A percentile compares a stretch with the other conserved stretches of the same genome.
phyloP scores from a whole-genome alignment of 1,284 basidiomycete genomes.

The Apiotrichum siamense region DNA sequence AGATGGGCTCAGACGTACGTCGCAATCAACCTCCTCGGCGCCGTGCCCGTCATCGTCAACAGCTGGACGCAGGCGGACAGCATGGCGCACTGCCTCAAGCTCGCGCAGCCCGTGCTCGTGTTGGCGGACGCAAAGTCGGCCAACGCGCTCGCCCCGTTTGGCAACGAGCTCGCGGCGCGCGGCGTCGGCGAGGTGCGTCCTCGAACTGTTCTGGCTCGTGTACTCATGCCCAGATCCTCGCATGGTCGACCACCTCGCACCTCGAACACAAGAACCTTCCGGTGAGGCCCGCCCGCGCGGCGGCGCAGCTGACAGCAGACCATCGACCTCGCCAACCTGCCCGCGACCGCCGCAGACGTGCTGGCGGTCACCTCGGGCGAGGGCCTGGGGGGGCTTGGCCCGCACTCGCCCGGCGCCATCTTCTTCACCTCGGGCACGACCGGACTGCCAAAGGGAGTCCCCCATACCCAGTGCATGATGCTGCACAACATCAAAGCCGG shows the following conservation, averaged over 20 bases:
- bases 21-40: conserved; percentile 37
- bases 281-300: neutral
- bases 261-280: neutral
- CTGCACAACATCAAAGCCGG: conserved; percentile 25
- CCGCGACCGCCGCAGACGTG: neutral
- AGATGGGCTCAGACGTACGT: conserved; percentile 31
- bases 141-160: conserved; percentile 13
- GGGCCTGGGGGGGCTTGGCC: conserved; percentile 19
- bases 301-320: neutral
- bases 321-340: neutral
- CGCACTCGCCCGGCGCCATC: conserved; percentile 35
- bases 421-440: conserved; percentile 38
- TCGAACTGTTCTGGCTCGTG: neutral
- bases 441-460: conserved; percentile 33
- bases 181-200: neutral
- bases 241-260: neutral
- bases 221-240: neutral
- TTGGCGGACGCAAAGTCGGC: conserved; percentile 29
- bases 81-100: conserved; percentile 25
- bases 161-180: neutral
- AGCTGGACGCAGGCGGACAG: conserved; percentile 21
- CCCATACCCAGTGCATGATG: conserved; percentile 34
- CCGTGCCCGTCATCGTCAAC: conserved; percentile 35
- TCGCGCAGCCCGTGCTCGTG: conserved; percentile 25
- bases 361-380: neutral